Evolutionary conservation across 805 yeast genomes (phyloP), one percentile per base, ranked within the genome.

Genomic region (Barnettozyma sp.): DNA sequence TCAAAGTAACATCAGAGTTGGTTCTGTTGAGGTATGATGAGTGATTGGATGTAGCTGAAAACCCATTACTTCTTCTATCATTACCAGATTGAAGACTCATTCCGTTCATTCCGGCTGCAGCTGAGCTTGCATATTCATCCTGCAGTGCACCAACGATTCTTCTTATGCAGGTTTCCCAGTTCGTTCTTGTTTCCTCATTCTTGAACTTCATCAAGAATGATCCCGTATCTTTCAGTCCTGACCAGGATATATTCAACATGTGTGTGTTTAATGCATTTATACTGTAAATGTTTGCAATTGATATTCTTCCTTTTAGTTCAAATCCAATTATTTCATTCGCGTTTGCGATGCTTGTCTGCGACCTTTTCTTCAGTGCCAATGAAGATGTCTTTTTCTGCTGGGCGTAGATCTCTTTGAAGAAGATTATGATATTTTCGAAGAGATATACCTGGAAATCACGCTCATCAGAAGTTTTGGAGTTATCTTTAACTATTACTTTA

Each of bases 391-490:
- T 76, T 43, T 71, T 69, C 33, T 66, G 66, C 32, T 48, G 54
- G 7, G 62, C 57, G 7, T 52, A 40, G 19, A 70, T 61, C 50
- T 80, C 87, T 49, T 77, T 78, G 60, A 84, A 83, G 43, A 77
- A 66, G 24, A 77, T 62, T 13, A 77, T 64, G 41, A 74, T 73
- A 41, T 70, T 71, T 54, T 92, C 97, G 58, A 92, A 90, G 15
- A 92, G 66, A 50, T 86, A 92, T 15, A 94, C 87, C 52, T 82
- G 82, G 56, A 86, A 90, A 49, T 88, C 97, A 37, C 82, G 76
- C 55, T 90, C 97, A 35, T 71, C 70, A 23, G 71, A 71, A 39
- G 62, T 65, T 19, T 61, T 59, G 5, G 65, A 54, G 35, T 68
- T 62, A 47, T 82, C 92, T 43, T 70, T 71, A 18, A 79, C 82